These are phyloP conservation scores for Lasiosphaeriaceae sp. DNA, from an alignment of 495 filamentous ascomycete species.

Conservation along the genomic window DNA sequence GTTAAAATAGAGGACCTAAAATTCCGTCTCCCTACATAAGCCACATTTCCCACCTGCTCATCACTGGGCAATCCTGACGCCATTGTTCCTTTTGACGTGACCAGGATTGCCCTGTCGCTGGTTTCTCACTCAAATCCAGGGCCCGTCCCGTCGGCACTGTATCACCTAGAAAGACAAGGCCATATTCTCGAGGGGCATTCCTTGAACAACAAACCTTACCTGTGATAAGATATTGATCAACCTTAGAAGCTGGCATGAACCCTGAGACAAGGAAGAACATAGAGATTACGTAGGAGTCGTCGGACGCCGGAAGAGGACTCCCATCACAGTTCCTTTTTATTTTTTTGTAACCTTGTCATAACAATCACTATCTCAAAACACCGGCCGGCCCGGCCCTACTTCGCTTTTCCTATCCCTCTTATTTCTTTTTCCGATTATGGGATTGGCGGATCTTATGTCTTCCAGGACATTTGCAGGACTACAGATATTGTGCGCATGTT, in stretches of 20 bases:
- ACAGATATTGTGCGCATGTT: constrained; percentile 9
- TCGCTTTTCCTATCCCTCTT: no score
- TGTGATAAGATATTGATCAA: not conserved
- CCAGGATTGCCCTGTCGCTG: not conserved
- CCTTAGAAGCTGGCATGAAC: no score
- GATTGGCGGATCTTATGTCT: not conserved
- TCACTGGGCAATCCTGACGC: not conserved
- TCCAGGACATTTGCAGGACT: constrained; percentile 1
- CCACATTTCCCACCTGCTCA: not conserved
- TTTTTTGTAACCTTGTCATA: no score
- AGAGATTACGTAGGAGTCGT: no score
- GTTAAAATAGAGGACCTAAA: not conserved
- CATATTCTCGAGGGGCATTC: not conserved
- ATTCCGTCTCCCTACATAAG: constrained; percentile 6
- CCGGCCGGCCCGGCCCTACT: no score
- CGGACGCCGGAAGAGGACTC: no score
- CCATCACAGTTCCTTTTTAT: not conserved
- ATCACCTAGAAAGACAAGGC: not conserved
- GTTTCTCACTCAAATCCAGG: not conserved
- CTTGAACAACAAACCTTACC: not conserved
- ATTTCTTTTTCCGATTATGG: no score
- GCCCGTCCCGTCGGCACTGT: not conserved
- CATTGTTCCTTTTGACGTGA: not conserved
- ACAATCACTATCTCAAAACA: no score
- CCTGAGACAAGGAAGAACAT: no score